Percentiles rank a stretch among this genome's conserved stretches.
phyloP scores from a whole-genome alignment of 2,329 filamentous ascomycete species.

The Anisogramma anomala region DNA sequence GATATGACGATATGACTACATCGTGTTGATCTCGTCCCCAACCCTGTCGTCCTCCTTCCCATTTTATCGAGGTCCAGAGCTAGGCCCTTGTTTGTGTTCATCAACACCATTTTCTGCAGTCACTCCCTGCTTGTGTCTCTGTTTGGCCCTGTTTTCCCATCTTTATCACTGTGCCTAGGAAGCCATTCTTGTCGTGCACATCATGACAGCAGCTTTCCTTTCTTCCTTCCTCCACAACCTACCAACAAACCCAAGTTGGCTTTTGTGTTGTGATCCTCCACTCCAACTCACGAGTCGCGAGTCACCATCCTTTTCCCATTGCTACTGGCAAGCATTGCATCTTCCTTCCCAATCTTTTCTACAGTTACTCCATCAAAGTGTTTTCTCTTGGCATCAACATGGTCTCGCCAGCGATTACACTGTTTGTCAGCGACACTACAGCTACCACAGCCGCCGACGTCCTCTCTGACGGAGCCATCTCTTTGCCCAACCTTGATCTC shows the following conservation, averaged over 20 bases:
- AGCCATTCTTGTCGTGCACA: conserved; percentile 1
- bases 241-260: neutral
- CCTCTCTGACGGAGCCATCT: conserved; percentile 13
- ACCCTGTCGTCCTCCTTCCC: neutral
- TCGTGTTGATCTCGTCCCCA: too few relatives aligned
- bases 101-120: neutral
- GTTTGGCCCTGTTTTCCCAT: neutral
- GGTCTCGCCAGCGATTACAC: neutral
- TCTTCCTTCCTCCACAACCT: too few relatives aligned
- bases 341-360: neutral
- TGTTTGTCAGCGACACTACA: neutral
- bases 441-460: conserved; percentile 14
- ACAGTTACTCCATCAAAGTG: neutral
- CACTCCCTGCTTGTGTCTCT: neutral
- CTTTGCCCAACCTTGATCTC: conserved; percentile 28
- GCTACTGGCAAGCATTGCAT: neutral
- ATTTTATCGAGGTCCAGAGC: neutral
- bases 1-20: too few relatives aligned
- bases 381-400: neutral
- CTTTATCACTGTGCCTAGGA: neutral
- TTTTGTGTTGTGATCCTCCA: too few relatives aligned
- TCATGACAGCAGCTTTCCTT: too few relatives aligned
- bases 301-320: too few relatives aligned
- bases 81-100: neutral
- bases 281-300: too few relatives aligned